These are phyloP conservation scores for Penicillium bovifimosum DNA, from an alignment of 495 filamentous ascomycete species.

Conservation along the genomic window DNA sequence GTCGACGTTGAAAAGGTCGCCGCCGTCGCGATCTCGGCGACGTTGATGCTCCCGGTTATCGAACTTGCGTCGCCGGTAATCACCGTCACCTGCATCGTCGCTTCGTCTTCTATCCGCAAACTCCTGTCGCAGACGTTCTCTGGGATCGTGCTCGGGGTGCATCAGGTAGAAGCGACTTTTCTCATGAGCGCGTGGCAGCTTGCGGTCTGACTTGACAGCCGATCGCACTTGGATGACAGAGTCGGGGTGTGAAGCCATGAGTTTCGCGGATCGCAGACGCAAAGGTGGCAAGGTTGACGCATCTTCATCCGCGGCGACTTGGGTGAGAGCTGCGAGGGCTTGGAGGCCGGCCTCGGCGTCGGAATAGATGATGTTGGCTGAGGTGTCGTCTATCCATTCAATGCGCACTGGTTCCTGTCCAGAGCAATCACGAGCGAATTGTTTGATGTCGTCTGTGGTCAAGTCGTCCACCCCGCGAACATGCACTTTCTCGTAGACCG, in stretches of 20 bases:
- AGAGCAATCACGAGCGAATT: conserved; percentile 63
- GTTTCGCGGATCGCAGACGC: conserved; percentile 57
- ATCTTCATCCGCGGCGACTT: conserved; percentile 35
- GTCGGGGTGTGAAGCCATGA: conserved; percentile 59
- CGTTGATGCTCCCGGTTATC: conserved; percentile 52
- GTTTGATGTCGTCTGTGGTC: conserved; percentile 67
- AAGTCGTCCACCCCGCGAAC: conserved; percentile 77
- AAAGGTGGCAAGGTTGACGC: conserved; percentile 38
- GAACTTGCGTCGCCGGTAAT: conserved; percentile 52
- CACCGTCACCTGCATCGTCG: conserved; percentile 54
- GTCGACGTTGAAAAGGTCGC: conserved; percentile 58
- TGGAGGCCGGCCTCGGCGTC: conserved; percentile 60
- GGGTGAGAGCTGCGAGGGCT: conserved; percentile 63
- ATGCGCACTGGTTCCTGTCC: conserved; percentile 52
- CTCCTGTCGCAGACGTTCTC: conserved; percentile 57
- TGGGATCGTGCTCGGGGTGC: conserved; percentile 81
- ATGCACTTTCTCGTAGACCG: conserved; percentile 61
- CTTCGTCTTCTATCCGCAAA: conserved; percentile 44
- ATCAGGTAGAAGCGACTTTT: conserved; percentile 86
- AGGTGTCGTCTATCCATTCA: conserved; percentile 95
- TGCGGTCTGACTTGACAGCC: conserved; percentile 70
- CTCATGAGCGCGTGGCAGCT: conserved; percentile 67
- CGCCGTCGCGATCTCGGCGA: conserved; percentile 45
- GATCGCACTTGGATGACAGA: conserved; percentile 64
- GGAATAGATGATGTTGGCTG: conserved; percentile 77